Evolutionary conservation across 2,329 filamentous ascomycete genomes (phyloP), one percentile per base, ranked within the genome.

Genomic region (Ceratocystis lukuohia): DNA sequence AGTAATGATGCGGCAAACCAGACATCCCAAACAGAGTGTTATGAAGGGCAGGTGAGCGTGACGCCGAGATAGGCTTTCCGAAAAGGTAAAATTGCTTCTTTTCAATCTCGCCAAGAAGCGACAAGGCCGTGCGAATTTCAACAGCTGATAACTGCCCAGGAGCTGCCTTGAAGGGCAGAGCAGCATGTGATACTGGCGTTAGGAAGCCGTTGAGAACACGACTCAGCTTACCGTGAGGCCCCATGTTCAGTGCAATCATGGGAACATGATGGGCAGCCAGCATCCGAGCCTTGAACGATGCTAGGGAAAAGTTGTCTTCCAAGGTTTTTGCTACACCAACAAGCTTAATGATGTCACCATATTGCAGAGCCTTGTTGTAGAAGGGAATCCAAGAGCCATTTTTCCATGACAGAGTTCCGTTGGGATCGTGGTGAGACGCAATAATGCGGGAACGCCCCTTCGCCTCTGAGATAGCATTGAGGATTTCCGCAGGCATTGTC

Each of bases 241-340:
- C 92, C 93, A 99, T 97, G 76, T 99, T 99, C 74, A 99, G 88
- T 1, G 89, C 91, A 71, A 99, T 96, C 66, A 99, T 78, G 0
- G 92, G 93, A n/a, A 86, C 85, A 65, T 88, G 81, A 72, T 95
- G 88, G 1, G 88, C 83, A 28, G 81, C 79, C 46, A 84, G 79
- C 76, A 92, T 91, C 78, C 84, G 87, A 25, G 81, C 77, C 77
- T 89, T 92, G 82, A 99, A 99, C 62, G 83, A 84, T 50, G 85
- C 84, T 37, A 97, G 82, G 50, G 88, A 85, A 73, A 89, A 94
- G 74, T 99, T 99, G 76, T 97, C 92, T 68, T 91, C 85, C 59
- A 93, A 79, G 22, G 76, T 82, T 66, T 81, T 84, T 1, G 93
- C 93, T 66, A 88, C 80, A 50, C 94, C 94, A 5, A 97, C 87